Conservation (phyloP, 2,329 filamentous ascomycete species). For the Pseudocercospora macadamiae region DNA sequence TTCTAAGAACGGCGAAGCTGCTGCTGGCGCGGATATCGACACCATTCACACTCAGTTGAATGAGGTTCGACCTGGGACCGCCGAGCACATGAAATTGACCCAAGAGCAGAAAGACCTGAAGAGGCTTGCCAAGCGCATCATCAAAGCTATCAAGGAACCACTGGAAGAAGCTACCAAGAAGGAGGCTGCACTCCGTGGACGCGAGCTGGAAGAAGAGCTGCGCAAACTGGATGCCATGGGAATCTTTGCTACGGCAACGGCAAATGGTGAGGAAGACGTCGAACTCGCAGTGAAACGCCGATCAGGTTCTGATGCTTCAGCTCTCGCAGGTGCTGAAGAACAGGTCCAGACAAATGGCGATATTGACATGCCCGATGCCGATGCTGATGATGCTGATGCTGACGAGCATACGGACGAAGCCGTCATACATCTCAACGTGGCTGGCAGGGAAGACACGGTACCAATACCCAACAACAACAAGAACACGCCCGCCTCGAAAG, state of each 20-base stretch:
- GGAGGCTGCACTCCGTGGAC: conserved; percentile 78
- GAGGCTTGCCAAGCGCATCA: conserved; percentile 84
- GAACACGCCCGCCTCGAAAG: conserved; percentile 29
- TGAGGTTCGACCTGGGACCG: conserved; percentile 38
- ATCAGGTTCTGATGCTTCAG: conserved; percentile 42
- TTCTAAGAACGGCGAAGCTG: conserved; percentile 29
- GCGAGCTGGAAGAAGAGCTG: conserved; percentile 69
- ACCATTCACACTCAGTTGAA: conserved; percentile 49
- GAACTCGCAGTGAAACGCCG: conserved; percentile 34
- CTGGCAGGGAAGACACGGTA: conserved; percentile 24
- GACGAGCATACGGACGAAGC: conserved; percentile 35
- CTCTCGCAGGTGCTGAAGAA: conserved; percentile 42
- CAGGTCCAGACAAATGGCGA: conserved; percentile 31
- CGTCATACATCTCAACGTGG: conserved; percentile 27
- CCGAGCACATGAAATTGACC: conserved; percentile 46
- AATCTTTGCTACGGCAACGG: conserved; percentile 57
- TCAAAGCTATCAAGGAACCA: conserved; percentile 77
- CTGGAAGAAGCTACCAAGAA: conserved; percentile 76
- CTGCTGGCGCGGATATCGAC: conserved; percentile 26
- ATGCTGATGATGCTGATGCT: conserved; percentile 40
- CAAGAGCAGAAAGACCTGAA: conserved; percentile 78
- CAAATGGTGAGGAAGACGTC: conserved; percentile 46
- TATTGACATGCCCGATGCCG: conserved; percentile 36
- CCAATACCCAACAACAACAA: conserved; percentile 23
- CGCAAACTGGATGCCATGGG: conserved; percentile 73